Evolutionary conservation across 169 alveolate species (phyloP).

Genomic region (Plasmodium blacklocki): DNA sequence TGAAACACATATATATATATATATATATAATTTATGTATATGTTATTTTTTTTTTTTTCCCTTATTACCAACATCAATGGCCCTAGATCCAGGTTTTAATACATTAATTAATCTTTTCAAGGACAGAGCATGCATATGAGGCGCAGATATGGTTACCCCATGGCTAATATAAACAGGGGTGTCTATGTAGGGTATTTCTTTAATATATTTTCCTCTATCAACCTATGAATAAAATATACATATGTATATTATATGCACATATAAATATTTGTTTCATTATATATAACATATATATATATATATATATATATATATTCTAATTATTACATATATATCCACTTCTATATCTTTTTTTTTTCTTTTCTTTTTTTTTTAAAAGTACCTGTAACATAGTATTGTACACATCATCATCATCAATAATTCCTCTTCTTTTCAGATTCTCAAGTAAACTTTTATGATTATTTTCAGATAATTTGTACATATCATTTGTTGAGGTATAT

Average conservation of each 20-base stretch:
- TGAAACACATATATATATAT: neutral
- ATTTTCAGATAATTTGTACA: conserved; percentile 38
- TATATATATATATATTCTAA: neutral
- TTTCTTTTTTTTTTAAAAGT: neutral
- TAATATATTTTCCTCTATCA: conserved; percentile 69
- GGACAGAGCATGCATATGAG: conserved; percentile 76
- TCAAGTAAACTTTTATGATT: conserved; percentile 62
- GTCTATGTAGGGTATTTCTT: conserved; percentile 69
- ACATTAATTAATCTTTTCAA: conserved; percentile 64
- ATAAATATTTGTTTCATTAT: neutral
- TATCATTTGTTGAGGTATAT: conserved; percentile 12
- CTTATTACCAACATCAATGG: conserved; percentile 72
- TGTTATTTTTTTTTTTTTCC: neutral
- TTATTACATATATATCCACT: neutral
- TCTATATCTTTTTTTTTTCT: neutral
- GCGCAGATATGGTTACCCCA: conserved; percentile 73
- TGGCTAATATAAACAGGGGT: conserved; percentile 75
- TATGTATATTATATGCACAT: neutral
- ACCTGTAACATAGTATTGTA: conserved; percentile 76
- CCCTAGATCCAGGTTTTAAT: conserved; percentile 71
- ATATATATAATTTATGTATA: no score
- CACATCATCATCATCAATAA: conserved; percentile 76
- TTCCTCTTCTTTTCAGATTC: conserved; percentile 58
- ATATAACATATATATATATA: conserved; percentile 1
- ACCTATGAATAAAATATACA: conserved; percentile 31